Base-by-base conservation (phyloP, 129 eudicot genomes). In the Glebionis coronaria region DNA sequence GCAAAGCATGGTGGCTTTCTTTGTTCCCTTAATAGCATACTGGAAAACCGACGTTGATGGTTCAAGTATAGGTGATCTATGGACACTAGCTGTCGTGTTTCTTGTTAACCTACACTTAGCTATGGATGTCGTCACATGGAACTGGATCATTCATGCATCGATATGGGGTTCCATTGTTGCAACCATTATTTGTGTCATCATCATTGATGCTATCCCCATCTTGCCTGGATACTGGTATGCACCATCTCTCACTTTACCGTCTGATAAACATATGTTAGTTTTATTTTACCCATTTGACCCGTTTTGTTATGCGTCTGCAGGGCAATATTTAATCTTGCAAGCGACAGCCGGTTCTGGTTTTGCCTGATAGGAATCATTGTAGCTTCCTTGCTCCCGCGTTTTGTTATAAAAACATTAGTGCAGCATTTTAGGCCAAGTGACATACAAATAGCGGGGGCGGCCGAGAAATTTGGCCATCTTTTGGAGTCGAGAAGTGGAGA, bases 201-300 rank as follows among this genome's bases (percentile, higher is more conserved):
- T 88, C 59, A 83, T 91, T 10, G 97, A 91, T 59, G 80, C 76
- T 52, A 21, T 91, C 42, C 87, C 90, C 1, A 31, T 75, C 44
- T 72, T 91, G 69, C 86, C 92, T 14, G 97, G 97, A 60, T 91
- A 79, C 90, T 88, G 97, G 97, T 91, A 85, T 69, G 78, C 27
- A 9, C 40, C 6, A 55, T 77, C 68, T 50, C 78, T 65, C 67
- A 40, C 53, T 6, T 14, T 51, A 44, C n/a, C 29, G 19, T 67
- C 18, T 14, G 56, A 55, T 50, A 15, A 35, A 35, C 25, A 61
- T 14, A 4, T 16, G 19, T 38, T 61, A 13, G 14, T 58, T 58
- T 58, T 38, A 40, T 2, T 60, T 14, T 28, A 60, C 45, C 0
- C 20, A 35, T 29, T 60, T 55, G 11, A 12, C 57, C 50, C 25